phyloP scores from a whole-genome alignment of 2,329 filamentous ascomycete species.

The Claviceps sp. region DNA sequence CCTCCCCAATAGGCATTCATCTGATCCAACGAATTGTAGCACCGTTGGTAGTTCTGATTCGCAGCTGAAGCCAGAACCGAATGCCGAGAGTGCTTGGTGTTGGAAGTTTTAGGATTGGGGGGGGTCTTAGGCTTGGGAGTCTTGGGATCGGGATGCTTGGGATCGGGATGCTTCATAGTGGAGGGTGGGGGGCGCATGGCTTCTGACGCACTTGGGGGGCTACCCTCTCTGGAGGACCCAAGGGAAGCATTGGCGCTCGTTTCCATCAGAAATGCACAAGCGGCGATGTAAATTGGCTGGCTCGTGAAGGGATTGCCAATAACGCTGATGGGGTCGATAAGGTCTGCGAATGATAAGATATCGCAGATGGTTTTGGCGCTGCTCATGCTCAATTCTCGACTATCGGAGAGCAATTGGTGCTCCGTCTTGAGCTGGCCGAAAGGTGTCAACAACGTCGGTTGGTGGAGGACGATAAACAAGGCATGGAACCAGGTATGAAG shows the following conservation, averaged over 20 bases:
- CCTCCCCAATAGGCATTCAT: slow-evolving; percentile 80
- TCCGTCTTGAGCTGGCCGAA: slow-evolving; percentile 48
- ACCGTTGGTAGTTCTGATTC: slow-evolving; percentile 76
- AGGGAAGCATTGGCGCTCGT: slow-evolving; percentile 56
- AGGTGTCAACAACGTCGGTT: slow-evolving; percentile 68
- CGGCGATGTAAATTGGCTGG: slow-evolving; percentile 84
- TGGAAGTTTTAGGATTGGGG: slow-evolving; percentile 7
- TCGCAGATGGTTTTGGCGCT: slow-evolving; percentile 87
- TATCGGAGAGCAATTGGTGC: slow-evolving; percentile 64
- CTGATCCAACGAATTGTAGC: slow-evolving; percentile 70
- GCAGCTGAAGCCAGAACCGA: slow-evolving; percentile 67
- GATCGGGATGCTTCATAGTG: too few species aligned
- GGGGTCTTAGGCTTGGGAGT: slow-evolving; percentile 1
- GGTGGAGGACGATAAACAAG: slow-evolving; percentile 71
- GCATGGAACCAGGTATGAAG: slow-evolving; percentile 85
- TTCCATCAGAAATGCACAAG: slow-evolving; percentile 78
- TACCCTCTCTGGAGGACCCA: slow-evolving; percentile 42
- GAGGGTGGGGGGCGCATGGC: slow-evolving; percentile 3
- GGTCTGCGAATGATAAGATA: slow-evolving; percentile 72
- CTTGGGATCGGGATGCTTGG: too few species aligned
- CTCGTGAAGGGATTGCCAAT: slow-evolving; percentile 82
- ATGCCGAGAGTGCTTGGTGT: slow-evolving; percentile 45
- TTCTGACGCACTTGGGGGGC: slow-evolving; percentile 25
- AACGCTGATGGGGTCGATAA: slow-evolving; percentile 75
- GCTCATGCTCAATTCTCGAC: slow-evolving; percentile 70